phyloP scores from a whole-genome alignment of 352 stramenopile species.

The Pythium plurisporium region DNA sequence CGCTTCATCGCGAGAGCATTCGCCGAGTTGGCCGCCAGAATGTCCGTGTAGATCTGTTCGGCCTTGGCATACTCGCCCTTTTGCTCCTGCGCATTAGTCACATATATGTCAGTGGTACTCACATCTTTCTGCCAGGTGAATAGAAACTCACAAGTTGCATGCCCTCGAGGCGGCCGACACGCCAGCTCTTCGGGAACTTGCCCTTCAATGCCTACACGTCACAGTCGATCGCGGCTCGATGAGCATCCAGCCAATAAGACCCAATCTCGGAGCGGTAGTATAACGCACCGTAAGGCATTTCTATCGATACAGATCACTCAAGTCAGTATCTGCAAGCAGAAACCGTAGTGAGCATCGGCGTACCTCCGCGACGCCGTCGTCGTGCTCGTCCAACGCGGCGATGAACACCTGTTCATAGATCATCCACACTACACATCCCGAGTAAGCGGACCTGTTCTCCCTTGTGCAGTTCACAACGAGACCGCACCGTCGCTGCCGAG shows the following conservation, averaged over 20 bases:
- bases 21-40: slow-evolving; percentile 31
- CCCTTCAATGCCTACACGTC: slow-evolving; percentile 30
- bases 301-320: slow-evolving; percentile 7
- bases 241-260: too few species aligned
- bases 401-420: slow-evolving; percentile 41
- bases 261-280: too few species aligned
- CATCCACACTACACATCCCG: slow-evolving; percentile 23
- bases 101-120: too few species aligned
- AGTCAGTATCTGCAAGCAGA: too few species aligned
- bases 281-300: slow-evolving; percentile 21
- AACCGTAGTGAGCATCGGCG: too few species aligned
- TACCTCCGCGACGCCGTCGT: slow-evolving; percentile 24
- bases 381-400: slow-evolving; percentile 33
- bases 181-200: slow-evolving; percentile 35
- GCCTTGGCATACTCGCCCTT: slow-evolving; percentile 35
- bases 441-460: background rate
- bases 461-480: background rate
- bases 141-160: slow-evolving; percentile 26
- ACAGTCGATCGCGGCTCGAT: too few species aligned
- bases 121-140: too few species aligned
- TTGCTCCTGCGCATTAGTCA: too few species aligned
- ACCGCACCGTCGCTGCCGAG: slow-evolving; percentile 25
- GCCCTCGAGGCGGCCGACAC: slow-evolving; percentile 30
- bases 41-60: slow-evolving; percentile 35
- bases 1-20: slow-evolving; percentile 39